phyloP scores from a whole-genome alignment of 768 basidiomycete genomes.

The Lyophyllum shimeji region DNA sequence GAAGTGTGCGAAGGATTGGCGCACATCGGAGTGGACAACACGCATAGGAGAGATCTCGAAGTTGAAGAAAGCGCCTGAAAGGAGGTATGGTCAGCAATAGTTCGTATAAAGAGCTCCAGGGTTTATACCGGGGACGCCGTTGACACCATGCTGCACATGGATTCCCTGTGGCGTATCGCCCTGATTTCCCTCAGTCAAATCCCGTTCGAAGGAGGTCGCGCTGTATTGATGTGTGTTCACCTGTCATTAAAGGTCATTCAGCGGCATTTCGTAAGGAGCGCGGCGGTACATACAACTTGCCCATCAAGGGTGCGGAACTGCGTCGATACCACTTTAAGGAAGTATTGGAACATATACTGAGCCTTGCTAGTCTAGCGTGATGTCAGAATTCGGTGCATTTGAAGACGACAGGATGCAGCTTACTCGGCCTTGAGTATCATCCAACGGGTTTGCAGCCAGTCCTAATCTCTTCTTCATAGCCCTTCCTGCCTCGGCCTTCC shows the following conservation, averaged over 20 bases:
- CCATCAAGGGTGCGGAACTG: conserved; percentile 86
- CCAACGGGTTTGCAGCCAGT: conserved; percentile 74
- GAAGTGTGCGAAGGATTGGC: conserved; percentile 98
- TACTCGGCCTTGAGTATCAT: conserved; percentile 60
- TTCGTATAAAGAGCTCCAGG: neutral
- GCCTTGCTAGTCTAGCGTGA: conserved; percentile 62
- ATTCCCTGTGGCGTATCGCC: conserved; percentile 64
- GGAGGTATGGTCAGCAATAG: neutral
- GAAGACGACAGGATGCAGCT: conserved; percentile 17
- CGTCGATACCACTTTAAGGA: conserved; percentile 98
- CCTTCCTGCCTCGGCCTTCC: conserved; percentile 59
- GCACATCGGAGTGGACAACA: conserved; percentile 85
- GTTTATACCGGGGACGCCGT: conserved; percentile 62
- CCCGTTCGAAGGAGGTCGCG: conserved; percentile 94
- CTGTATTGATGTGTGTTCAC: conserved; percentile 94
- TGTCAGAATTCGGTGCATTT: neutral
- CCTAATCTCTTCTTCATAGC: conserved; percentile 73
- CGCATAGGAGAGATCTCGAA: conserved; percentile 97
- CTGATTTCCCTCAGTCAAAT: conserved; percentile 62
- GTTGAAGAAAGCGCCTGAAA: conserved; percentile 82
- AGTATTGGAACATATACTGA: conserved; percentile 98
- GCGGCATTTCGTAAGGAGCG: neutral
- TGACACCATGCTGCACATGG: conserved; percentile 70
- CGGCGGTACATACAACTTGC: conserved; percentile 46
- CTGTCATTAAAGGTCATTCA: conserved; percentile 30